phyloP scores from a whole-genome alignment of 768 basidiomycete genomes.

The Leccinum subgranulosum region DNA sequence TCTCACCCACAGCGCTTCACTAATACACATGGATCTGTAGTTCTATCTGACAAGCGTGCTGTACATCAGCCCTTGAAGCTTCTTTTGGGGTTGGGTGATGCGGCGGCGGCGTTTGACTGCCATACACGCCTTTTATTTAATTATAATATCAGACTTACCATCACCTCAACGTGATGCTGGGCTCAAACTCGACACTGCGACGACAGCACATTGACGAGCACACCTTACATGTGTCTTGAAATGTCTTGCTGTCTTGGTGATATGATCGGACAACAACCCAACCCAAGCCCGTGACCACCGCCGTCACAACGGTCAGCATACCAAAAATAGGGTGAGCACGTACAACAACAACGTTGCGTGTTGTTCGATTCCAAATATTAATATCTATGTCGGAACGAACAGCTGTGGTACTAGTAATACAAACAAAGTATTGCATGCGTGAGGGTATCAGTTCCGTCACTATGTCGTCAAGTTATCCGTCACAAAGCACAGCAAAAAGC shows the following conservation, averaged over 20 bases:
- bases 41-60: not conserved
- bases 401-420: slow-evolving; percentile 16
- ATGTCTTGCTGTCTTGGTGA: not conserved
- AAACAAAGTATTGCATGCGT: slow-evolving; percentile 18
- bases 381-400: slow-evolving; percentile 12
- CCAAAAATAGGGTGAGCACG: not conserved
- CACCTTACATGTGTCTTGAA: not conserved
- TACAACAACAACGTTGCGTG: not conserved
- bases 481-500: not conserved
- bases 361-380: not conserved
- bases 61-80: slow-evolving; percentile 4
- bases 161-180: not conserved
- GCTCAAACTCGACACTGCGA: not conserved
- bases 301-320: not conserved
- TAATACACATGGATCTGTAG: not conserved
- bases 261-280: not conserved
- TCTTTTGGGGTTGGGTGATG: slow-evolving; percentile 12
- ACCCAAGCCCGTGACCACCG: not conserved
- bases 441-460: slow-evolving; percentile 27
- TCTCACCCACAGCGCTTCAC: not conserved
- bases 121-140: not conserved
- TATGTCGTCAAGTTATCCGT: slow-evolving; percentile 9
- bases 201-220: not conserved
- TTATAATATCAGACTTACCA: slow-evolving; percentile 1
- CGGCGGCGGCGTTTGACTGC: not conserved